phyloP scores from a whole-genome alignment of 2,329 filamentous ascomycete genomes.

The Sporothrix variecibatus region DNA sequence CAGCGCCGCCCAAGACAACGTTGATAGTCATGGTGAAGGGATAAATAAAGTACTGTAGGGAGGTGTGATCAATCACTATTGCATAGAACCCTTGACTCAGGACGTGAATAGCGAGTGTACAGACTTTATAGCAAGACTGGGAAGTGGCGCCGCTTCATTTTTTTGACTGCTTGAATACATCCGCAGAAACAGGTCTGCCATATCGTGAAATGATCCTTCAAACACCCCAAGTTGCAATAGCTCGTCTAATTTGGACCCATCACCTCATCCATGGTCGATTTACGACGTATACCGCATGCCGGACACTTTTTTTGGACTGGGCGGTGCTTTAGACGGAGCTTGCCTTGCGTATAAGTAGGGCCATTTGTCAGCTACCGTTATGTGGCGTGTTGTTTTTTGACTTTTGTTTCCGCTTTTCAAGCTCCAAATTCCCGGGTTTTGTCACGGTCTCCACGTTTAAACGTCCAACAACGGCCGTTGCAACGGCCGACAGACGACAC shows the following conservation, averaged over 20 bases:
- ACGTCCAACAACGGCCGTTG: neutral
- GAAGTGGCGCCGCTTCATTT: neutral
- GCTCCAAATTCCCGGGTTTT: neutral
- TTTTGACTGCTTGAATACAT: neutral
- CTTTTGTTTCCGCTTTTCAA: neutral
- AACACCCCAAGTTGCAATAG: neutral
- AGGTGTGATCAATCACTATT: too few species aligned
- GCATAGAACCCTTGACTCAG: too few species aligned
- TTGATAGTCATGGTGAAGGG: neutral
- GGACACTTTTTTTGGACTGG: neutral
- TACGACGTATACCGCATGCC: neutral
- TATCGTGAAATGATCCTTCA: too few species aligned
- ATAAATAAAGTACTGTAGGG: too few species aligned
- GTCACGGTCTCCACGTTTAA: neutral
- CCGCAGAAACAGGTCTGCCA: too few species aligned
- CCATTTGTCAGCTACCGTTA: neutral
- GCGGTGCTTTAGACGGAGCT: neutral
- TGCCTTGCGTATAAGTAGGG: neutral
- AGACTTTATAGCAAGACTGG: too few species aligned
- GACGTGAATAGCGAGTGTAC: too few species aligned
- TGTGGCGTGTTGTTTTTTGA: neutral
- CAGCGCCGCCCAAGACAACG: constrained; percentile 13
- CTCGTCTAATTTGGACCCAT: neutral
- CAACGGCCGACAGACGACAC: neutral
- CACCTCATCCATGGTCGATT: neutral